Conservation (phyloP, 768 basidiomycete genomes). For the Naematelia aurantialba region DNA sequence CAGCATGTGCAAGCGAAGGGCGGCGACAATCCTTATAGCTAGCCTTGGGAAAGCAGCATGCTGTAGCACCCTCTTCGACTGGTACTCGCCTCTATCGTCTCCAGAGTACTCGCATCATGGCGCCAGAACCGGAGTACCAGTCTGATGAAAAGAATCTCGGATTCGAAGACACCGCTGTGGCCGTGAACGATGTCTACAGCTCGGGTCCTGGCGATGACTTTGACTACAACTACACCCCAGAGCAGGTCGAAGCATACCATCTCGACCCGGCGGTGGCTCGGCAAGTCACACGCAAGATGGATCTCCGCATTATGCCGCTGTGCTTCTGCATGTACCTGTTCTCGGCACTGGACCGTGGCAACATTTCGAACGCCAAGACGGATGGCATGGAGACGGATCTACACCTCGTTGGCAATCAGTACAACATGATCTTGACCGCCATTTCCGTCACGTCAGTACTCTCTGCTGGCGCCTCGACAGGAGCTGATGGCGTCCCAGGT, state of each 20-base stretch:
- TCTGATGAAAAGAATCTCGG: neutral
- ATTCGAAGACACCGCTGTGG: neutral
- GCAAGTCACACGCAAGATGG: neutral
- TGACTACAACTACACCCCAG: conserved; percentile 6
- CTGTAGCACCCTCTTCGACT: no score
- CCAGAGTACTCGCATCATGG: no score
- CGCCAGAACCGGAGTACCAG: no score
- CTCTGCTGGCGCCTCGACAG: neutral
- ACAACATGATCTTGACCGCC: neutral
- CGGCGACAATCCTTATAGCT: no score
- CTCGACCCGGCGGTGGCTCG: neutral
- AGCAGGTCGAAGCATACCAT: neutral
- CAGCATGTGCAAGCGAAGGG: no score
- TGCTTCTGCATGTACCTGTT: neutral
- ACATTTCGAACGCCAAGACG: neutral
- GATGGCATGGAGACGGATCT: neutral
- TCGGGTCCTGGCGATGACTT: conserved; percentile 4
- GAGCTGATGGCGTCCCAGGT: neutral
- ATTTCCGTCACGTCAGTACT: neutral
- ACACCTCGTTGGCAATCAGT: neutral
- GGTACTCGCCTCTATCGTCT: no score
- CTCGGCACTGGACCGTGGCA: neutral
- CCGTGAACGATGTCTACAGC: neutral
- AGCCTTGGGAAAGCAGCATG: no score
- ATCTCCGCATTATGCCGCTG: neutral